Base-by-base conservation (phyloP, 164 flowering plant genomes). In the Nymphaea thermarum region DNA sequence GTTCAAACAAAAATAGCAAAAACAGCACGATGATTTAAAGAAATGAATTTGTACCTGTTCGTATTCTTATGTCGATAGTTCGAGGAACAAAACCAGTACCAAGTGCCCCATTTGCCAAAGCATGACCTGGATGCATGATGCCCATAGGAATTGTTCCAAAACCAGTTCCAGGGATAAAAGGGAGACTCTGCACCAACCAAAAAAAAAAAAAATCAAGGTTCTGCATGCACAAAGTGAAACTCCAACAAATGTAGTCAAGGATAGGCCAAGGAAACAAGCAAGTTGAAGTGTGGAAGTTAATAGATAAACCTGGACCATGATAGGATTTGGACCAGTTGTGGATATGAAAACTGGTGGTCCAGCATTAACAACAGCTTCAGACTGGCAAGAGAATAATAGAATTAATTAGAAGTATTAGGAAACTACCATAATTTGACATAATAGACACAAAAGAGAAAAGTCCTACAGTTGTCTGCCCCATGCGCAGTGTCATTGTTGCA, bases 261-360 rank as follows among this genome's bases (percentile, higher is more conserved):
- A 63, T 42, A 68, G 5, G 64, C 25, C 51, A 3, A 64, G 59
- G 14, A 42, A 64, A 36, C 57, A 45, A 43, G n/a, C 5, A 47
- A 15, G 47, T 17, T 43, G 44, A 18, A 75, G 57, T 11, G 6
- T 36, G 2, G 25, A 44, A 43, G 17, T 43, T 8, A 43, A 71
- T 66, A 76, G 36, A 61, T 71, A 65, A 67, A 80, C 98, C 97
- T 90, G 97, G 76, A 93, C 98, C 98, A 87, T 93, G 16, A 93
- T 79, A 60, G 97, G 97, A 72, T 91, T 93, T 42, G 96, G 96
- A 61, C 90, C 97, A 69, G 89, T 74, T 64, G 85, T 71, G 63
- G 92, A 86, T 73, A 91, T 77, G 71, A 87, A 91, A 67, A 93
- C 83, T 14, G 98, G 89, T 65, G 98, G 94, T 63, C 98, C 98